A percentile compares a stretch with the other conserved stretches of the same genome.
Evolutionary conservation across 495 filamentous ascomycete genomes (phyloP).

Genomic region (Aspergillus hancockii): DNA sequence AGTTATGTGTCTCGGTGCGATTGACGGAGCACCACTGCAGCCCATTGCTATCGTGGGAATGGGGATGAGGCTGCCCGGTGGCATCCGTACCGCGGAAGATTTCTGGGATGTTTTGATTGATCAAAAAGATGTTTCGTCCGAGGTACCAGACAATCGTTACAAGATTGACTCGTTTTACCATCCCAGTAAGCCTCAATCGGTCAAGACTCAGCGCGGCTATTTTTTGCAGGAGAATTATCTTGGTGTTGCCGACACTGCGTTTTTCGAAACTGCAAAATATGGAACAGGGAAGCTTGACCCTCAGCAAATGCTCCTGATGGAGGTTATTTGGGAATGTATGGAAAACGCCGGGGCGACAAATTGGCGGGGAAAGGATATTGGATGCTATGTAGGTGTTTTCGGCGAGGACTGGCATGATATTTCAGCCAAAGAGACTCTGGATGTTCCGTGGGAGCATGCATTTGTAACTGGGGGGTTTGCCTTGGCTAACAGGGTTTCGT

Average conservation of each 20-base stretch:
- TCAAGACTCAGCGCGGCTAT: conserved; percentile 44
- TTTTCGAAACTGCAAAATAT: too few relatives aligned
- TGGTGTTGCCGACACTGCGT: background rate
- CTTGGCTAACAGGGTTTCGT: conserved; percentile 32
- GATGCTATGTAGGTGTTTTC: conserved; percentile 43
- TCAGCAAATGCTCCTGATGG: conserved; percentile 30
- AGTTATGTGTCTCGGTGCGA: too few relatives aligned
- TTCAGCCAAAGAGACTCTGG: background rate
- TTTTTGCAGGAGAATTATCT: conserved; percentile 36
- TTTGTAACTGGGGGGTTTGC: conserved; percentile 31
- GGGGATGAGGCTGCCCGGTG: conserved; percentile 44
- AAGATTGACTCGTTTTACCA: conserved; percentile 31
- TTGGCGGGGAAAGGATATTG: conserved; percentile 26
- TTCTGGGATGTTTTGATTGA: conserved; percentile 42
- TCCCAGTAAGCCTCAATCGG: background rate
- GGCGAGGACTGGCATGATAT: conserved; percentile 11
- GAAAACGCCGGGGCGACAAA: conserved; percentile 17
- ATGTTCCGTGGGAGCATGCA: conserved; percentile 13
- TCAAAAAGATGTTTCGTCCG: conserved; percentile 31
- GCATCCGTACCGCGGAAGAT: conserved; percentile 24
- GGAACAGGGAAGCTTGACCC: conserved; percentile 21
- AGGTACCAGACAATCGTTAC: conserved; percentile 34
- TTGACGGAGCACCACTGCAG: too few relatives aligned
- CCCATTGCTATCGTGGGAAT: conserved; percentile 48
- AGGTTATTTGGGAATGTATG: conserved; percentile 28